Evolutionary conservation across 108 stramenopile species (phyloP), one percentile per base, ranked within the genome.

Genomic region (Seminavis robusta): DNA sequence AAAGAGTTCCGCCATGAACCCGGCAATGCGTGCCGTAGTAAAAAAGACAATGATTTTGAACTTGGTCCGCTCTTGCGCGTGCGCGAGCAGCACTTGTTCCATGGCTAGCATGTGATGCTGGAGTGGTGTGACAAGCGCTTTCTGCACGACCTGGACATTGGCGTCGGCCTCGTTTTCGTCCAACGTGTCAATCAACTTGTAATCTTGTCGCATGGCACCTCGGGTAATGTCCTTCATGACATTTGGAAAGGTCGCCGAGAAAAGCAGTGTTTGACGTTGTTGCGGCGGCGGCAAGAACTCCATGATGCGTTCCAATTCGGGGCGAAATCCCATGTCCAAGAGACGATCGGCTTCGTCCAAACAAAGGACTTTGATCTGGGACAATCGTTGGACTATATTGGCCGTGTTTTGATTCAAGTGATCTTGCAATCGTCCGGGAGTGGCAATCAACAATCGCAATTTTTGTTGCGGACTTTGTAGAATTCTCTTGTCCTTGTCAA

Each of bases 291-390:
- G 33, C 52, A 74, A 62, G 17, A 60, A 63, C 8, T 33, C 63
- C 9, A 95, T 52, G 27, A 97, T 94, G 17, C 73, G 29, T 49
- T 82, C 68, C 52, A 97, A 81, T 17, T 87, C 93, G 11, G 78
- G 78, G 6, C 85, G 79, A 64, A 97, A 97, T 34, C 95, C 96
- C 94, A 95, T 93, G 47, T 96, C 95, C 2, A 96, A 56, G 5
- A 97, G 60, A 36, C 76, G 93, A 62, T 96, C 77, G 0, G 73
- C 73, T 47, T 73, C 73, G 46, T 74, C 73, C 9, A 74, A 45
- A 16, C 73, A 49, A 5, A 78, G 45, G 8, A 33, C 33, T 30
- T 61, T 47, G 0, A 78, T 57, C 25, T 69, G 63, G 10, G 47
- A 23, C 66, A 76, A 58, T 1, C 72, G 49, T 15, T 47, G 21